phyloP scores from a whole-genome alignment of 176 grass and related monocot species.

The Eragrostis curvula region DNA sequence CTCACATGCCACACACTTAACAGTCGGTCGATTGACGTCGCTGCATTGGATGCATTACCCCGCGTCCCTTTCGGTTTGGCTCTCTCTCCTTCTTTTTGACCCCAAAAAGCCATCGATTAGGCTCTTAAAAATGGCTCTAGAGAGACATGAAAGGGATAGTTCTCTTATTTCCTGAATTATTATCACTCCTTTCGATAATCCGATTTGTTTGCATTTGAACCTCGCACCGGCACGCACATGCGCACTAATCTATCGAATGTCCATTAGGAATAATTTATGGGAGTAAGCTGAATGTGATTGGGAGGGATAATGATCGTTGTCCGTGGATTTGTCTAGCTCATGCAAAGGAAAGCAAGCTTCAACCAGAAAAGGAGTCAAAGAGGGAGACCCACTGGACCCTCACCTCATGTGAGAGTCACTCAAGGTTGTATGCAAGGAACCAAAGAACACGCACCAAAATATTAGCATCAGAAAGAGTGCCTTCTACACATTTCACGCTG shows the following conservation, averaged over 20 bases:
- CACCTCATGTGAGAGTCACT: constrained; percentile 82
- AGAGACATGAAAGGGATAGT: constrained; percentile 71
- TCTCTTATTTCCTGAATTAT: constrained; percentile 55
- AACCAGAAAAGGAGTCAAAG: constrained; percentile 70
- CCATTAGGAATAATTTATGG: constrained; percentile 48
- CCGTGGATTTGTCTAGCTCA: constrained; percentile 52
- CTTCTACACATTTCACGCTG: constrained; percentile 48
- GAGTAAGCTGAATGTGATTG: constrained; percentile 37
- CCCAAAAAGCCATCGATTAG: constrained; percentile 48
- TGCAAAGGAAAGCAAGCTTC: constrained; percentile 44
- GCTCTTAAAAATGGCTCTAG: constrained; percentile 60
- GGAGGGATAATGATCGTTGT: constrained; percentile 55
- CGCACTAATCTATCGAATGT: constrained; percentile 53
- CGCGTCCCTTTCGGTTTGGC: constrained; percentile 32
- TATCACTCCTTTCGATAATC: constrained; percentile 57
- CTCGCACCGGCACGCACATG: constrained; percentile 58
- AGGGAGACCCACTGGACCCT: constrained; percentile 54
- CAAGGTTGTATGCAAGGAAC: constrained; percentile 38
- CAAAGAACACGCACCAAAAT: constrained; percentile 45
- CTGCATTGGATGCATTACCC: constrained; percentile 46
- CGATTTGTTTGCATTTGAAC: constrained; percentile 62
- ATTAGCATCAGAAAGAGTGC: constrained; percentile 57
- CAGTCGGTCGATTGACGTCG: constrained; percentile 47
- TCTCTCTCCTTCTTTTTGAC: constrained; percentile 48
- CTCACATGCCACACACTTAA: constrained; percentile 72